These are phyloP conservation scores for Aureobasidium pullulans DNA, from an alignment of 2,329 filamentous ascomycete genomes.

Conservation along the genomic window DNA sequence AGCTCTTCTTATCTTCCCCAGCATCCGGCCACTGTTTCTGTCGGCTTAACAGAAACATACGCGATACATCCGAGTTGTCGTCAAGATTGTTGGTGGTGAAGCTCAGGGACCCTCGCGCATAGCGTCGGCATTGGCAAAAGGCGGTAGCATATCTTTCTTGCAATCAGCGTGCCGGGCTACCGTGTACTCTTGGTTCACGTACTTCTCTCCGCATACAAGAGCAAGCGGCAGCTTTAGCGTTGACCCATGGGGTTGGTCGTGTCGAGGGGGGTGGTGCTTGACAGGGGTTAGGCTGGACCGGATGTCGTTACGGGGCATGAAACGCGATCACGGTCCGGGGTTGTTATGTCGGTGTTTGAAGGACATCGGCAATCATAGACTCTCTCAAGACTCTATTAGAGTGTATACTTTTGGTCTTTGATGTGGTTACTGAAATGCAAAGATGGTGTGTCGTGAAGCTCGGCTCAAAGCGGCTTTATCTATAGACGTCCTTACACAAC, in stretches of 20 bases:
- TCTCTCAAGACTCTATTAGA: not conserved
- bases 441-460: not conserved
- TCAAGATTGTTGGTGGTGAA: not conserved
- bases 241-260: slow-evolving; percentile 1
- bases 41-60: not conserved
- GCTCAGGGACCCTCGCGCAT: not conserved
- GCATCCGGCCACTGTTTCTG: not conserved
- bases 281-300: not conserved
- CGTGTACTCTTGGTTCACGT: not conserved
- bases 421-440: not conserved
- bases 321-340: not conserved
- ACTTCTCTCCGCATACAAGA: not conserved
- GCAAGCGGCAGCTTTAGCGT: not conserved
- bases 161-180: not conserved
- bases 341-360: not conserved
- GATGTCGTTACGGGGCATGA: not conserved
- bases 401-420: not conserved
- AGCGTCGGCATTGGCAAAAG: not conserved
- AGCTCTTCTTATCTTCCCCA: not conserved
- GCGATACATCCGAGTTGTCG: not conserved
- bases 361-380: not conserved
- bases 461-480: not conserved
- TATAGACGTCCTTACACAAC: not conserved
- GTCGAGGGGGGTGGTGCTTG: not conserved
- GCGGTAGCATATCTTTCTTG: not conserved